Evolutionary conservation across 2,329 filamentous ascomycete genomes (phyloP), one percentile per base, ranked within the genome.

Genomic region (Pseudogymnoascus sp.): DNA sequence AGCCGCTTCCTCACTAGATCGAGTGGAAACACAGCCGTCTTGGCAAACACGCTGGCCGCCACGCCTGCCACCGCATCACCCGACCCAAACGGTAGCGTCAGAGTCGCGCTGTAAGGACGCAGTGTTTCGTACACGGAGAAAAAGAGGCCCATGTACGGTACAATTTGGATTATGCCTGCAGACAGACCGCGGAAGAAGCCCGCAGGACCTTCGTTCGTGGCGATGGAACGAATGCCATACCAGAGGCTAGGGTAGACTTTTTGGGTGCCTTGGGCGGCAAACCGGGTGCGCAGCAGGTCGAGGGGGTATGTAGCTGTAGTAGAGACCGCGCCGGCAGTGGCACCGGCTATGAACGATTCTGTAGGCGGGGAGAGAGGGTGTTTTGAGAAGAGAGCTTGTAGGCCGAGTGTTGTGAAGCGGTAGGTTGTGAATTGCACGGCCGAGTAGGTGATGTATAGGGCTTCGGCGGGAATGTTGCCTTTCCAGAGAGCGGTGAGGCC

Each of bases 131-230:
- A 99, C 43, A 86, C 84, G 36, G 90, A 85, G 77, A 99, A 99
- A 79, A 99, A 98, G 2, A 96, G 81, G 13, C 95, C 95, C 95
- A 99, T 99, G 75, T 93, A 96, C 1, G 95, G 95, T 8, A 96
- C 85, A 60, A 98, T 95, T 78, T 97, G 93, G 25, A 82, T 88
- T 21, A 98, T 79, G 0, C 89, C 92, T 1, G 93, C 93, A 1
- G 84, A 84, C 36, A 96, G 79, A 3, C 95, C 95, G 60, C 92
- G 90, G 76, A 96, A 99, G 78, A 96, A 98, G 0, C 95, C 95
- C 3, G 76, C 75, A 0, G 78, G 70, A 0, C 95, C 95, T 78
- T 99, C 95, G 66, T 90, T 82, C 3, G 80, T 80, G 14, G 81
- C 79, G 69, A 99, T 99, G 21, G 91, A 86, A 51, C 79, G 77